Percentiles rank a stretch among this genome's conserved stretches.
These are phyloP conservation scores for Solanum sejunctum DNA, from an alignment of 257 asterid genomes.

Conservation along the genomic window DNA sequence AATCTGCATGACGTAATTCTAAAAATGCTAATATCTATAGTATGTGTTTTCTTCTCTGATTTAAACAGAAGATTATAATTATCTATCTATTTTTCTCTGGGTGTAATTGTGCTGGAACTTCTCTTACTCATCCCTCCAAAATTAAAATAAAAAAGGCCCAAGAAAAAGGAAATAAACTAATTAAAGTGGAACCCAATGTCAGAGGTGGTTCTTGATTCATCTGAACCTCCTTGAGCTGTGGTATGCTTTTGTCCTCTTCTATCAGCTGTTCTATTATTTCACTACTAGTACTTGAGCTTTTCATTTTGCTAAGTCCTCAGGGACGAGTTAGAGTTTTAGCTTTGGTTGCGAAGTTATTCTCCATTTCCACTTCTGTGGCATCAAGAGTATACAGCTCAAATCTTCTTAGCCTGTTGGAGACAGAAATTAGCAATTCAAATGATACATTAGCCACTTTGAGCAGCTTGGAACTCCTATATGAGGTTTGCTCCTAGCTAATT, in stretches of 20 bases:
- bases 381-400: constrained; percentile 49
- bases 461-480: constrained; percentile 78
- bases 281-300: not conserved
- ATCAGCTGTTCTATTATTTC: not conserved
- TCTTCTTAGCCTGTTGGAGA: constrained; percentile 69
- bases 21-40: not conserved
- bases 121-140: not conserved
- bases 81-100: not conserved
- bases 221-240: not conserved
- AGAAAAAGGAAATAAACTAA: not conserved
- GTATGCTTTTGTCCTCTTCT: not conserved
- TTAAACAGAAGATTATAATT: not conserved
- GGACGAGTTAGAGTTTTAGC: constrained; percentile 83
- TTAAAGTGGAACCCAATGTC: not conserved
- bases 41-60: not conserved
- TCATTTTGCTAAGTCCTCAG: constrained; percentile 30
- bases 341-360: constrained; percentile 87
- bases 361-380: constrained; percentile 69
- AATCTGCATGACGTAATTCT: not conserved
- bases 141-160: not conserved
- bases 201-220: not conserved
- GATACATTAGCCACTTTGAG: constrained; percentile 73
- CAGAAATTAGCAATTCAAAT: constrained; percentile 46
- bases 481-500: constrained; percentile 32
- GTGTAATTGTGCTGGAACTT: not conserved